Base-by-base conservation (phyloP, 2,329 filamentous ascomycete genomes). In the Colletotrichum gigasporum region DNA sequence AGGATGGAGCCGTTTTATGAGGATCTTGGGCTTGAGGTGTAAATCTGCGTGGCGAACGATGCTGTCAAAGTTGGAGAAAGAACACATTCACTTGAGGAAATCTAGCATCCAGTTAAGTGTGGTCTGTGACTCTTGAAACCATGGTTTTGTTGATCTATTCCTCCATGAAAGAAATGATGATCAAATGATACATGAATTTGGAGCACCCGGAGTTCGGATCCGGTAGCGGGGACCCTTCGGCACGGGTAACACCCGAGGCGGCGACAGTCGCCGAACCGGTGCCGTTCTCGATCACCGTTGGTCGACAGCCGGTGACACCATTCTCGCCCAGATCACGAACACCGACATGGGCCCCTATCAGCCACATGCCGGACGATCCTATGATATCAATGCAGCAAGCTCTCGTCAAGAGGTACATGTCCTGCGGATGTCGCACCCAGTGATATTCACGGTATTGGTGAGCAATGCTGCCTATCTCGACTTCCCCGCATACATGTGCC, bases 261-360 rank as follows among this genome's bases (percentile, higher is more conserved):
- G n/a, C n/a, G n/a, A n/a, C n/a, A 6, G 35, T 42, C 11, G 51
- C 42, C 51, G 34, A 57, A 57, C 14, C 52, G 42, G 51, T 60
- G n/a, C 41, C 67, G 69, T 51, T 70, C 72, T 7, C 20, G n/a
- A 11, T 1, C 2, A 10, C 24, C 11, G 32, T 56, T 41, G 58
- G 42, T 28, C 24, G 35, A 22, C n/a, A 56, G 3, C 20, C 4
- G n/a, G 18, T 61, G 58, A 56, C 56, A 51, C 58, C 30, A 56
- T 56, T 24, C 41, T 12, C 16, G 5, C 22, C 32, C 2, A 9
- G 24, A 62, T 48, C 42, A 56, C 42, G 42, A 48, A 26, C 20
- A 9, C 34, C 34, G 0, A 6, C 22, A n/a, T 16, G 9, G 22
- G 16, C 14, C 14, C 18, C 3, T 14, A 5, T 10, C 1, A 16